Evolutionary conservation across 495 filamentous ascomycete genomes (phyloP).

Genomic region (Emericellopsis terricola): DNA sequence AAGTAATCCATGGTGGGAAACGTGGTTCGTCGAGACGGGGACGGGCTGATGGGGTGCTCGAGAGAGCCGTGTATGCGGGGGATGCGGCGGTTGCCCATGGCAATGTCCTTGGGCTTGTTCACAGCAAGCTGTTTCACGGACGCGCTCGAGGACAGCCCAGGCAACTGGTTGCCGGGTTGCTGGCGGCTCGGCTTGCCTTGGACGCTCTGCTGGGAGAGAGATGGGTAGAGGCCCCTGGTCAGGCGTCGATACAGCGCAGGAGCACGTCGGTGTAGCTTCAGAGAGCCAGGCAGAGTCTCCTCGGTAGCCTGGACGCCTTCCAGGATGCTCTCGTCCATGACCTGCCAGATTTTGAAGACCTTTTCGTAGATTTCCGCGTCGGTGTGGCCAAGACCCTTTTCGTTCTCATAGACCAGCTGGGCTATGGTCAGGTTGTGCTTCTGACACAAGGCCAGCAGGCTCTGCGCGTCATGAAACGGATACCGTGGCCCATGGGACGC

Average conservation of each 20-base stretch:
- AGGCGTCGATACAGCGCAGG: slow-evolving; percentile 14
- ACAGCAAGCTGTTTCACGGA: too few species aligned
- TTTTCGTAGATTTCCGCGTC: slow-evolving; percentile 16
- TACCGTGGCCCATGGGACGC: slow-evolving; percentile 9
- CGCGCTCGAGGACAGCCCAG: too few species aligned
- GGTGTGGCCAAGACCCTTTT: slow-evolving; percentile 16
- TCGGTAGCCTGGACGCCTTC: slow-evolving; percentile 15
- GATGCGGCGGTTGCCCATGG: slow-evolving; percentile 6
- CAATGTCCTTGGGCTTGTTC: slow-evolving; percentile 4
- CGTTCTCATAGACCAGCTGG: slow-evolving; percentile 17
- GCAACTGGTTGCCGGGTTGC: too few species aligned
- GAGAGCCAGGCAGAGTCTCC: slow-evolving; percentile 12
- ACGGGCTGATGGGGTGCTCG: slow-evolving; percentile 14
- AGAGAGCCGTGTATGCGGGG: slow-evolving; percentile 13
- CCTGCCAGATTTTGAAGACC: slow-evolving; percentile 16
- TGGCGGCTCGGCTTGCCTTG: too few species aligned
- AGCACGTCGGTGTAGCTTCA: slow-evolving; percentile 16
- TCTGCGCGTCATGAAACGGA: slow-evolving; percentile 14
- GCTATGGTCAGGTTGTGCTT: slow-evolving; percentile 19
- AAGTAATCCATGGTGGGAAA: slow-evolving; percentile 18
- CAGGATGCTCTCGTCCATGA: slow-evolving; percentile 19
- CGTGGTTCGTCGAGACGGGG: slow-evolving; percentile 14
- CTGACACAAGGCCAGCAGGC: slow-evolving; percentile 12
- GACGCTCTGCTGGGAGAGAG: too few species aligned
- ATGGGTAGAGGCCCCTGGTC: slow-evolving; percentile 13